Evolutionary conservation across 495 filamentous ascomycete genomes (phyloP), one percentile per base, ranked within the genome.

Genomic region (Penicillium soppii): DNA sequence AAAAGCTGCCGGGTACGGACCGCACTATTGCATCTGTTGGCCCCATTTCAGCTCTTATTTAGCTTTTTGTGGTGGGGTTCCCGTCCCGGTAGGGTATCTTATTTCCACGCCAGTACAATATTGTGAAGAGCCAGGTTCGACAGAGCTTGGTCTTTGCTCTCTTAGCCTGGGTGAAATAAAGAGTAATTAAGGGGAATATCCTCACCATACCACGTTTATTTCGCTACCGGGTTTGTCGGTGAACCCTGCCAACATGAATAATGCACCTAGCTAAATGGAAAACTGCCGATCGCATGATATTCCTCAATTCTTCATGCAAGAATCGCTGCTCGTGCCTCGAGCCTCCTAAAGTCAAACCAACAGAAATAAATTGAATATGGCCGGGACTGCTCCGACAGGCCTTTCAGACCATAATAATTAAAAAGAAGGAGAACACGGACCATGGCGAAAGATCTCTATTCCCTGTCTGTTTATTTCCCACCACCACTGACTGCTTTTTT

Each of bases 231-330:
- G 51, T 54, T 29, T 63, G 63, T 73, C 68, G 67, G 69, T 72
- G 67, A 33, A 40, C 41, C 42, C 41, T 41, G 65, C 59, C 54
- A 69, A 48, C 54, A 52, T 58, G 47, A 47, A 56, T 52, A 52
- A 53, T 55, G 52, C 59, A 56, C 27, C 47, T 50, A 36, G 56
- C 53, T 65, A 32, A 53, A 61, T 62, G 49, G 39, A 66, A 32
- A 56, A 47, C 42, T 59, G 61, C 54, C 60, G 71, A 69, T 70
- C 67, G 65, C 50, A 58, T 65, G 64, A 63, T 66, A 56, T 48
- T 47, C 51, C 25, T 52, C 50, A n/a, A n/a, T 56, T 57, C 41
- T 38, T 59, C 55, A 68, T 69, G 63, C 61, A 63, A 61, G 59
- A 55, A 55, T 47, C 32, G 32, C 35, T 57, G 55, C 58, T 69